Percentiles rank a stretch among this genome's conserved stretches.
These are phyloP conservation scores for Globisporangium apiculatum DNA, from an alignment of 352 stramenopile genomes.

Conservation along the genomic window DNA sequence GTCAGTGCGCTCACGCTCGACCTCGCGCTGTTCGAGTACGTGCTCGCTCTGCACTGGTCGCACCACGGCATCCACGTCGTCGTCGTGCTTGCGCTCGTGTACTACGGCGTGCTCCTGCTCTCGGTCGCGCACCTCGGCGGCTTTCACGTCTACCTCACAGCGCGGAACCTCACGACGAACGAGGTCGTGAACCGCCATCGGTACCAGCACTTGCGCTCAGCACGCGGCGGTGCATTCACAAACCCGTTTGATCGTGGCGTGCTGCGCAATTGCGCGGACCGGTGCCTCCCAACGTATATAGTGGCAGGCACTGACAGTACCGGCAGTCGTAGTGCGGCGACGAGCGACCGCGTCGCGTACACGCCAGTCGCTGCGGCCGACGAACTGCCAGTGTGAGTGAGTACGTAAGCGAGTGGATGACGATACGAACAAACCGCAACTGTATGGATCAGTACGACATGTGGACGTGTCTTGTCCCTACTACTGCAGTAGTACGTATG, in stretches of 20 bases:
- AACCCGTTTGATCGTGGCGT: slow-evolving; percentile 34
- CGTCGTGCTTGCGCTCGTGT: slow-evolving; percentile 30
- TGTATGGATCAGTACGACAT: too few species aligned
- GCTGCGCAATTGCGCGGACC: slow-evolving; percentile 20
- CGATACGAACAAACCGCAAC: neutral
- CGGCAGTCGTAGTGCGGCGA: neutral
- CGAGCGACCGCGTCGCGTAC: neutral
- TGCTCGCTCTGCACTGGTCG: slow-evolving; percentile 51
- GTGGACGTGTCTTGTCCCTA: too few species aligned
- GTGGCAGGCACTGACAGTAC: neutral
- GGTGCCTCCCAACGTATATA: slow-evolving; percentile 19
- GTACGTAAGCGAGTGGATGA: neutral
- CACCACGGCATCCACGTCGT: slow-evolving; percentile 27
- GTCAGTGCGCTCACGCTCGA: slow-evolving; percentile 37
- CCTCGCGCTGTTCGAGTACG: slow-evolving; percentile 43
- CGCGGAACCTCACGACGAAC: slow-evolving; percentile 72
- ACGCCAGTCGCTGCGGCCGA: neutral
- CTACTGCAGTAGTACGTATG: too few species aligned
- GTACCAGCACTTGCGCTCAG: slow-evolving; percentile 39
- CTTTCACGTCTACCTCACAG: slow-evolving; percentile 74
- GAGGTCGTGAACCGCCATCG: slow-evolving; percentile 68
- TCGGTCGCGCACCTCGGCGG: slow-evolving; percentile 43
- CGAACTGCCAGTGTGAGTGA: slow-evolving; percentile 1
- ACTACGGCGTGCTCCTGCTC: slow-evolving; percentile 37
- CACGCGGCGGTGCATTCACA: slow-evolving; percentile 13